Evolutionary conservation across 306 rosid genomes (phyloP).

Genomic region (Acacia confusa): DNA sequence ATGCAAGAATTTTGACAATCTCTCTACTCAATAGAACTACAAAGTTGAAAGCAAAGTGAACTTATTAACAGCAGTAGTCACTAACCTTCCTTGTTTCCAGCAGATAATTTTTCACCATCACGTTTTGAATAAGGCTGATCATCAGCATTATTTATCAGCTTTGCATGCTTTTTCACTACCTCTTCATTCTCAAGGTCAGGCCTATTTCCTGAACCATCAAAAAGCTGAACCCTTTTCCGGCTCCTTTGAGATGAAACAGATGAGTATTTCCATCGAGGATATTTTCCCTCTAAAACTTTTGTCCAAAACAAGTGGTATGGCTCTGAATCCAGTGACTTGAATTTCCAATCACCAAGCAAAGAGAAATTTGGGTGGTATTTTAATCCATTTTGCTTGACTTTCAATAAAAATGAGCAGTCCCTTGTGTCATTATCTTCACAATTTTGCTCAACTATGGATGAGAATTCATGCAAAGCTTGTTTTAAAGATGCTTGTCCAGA

Average conservation of each 20-base stretch:
- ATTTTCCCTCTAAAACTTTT: slow-evolving; percentile 65
- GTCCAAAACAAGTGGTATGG: slow-evolving; percentile 69
- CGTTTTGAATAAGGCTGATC: slow-evolving; percentile 39
- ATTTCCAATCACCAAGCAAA: slow-evolving; percentile 57
- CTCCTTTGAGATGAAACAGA: slow-evolving; percentile 60
- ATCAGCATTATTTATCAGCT: slow-evolving; percentile 43
- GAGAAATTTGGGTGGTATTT: slow-evolving; percentile 43
- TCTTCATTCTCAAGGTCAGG: slow-evolving; percentile 44
- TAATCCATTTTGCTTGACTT: slow-evolving; percentile 65
- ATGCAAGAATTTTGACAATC: slow-evolving; percentile 13
- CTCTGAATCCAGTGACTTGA: slow-evolving; percentile 41
- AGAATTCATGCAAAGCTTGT: slow-evolving; percentile 55
- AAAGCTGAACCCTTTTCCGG: slow-evolving; percentile 60
- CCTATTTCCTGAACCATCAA: slow-evolving; percentile 39
- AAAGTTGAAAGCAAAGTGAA: slow-evolving; percentile 22
- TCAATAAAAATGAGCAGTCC: slow-evolving; percentile 46
- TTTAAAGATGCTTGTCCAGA: slow-evolving; percentile 40
- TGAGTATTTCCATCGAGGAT: slow-evolving; percentile 69
- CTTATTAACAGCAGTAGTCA: slow-evolving; percentile 19
- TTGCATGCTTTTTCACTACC: slow-evolving; percentile 57
- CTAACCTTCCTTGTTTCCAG: slow-evolving; percentile 61
- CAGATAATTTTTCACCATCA: slow-evolving; percentile 41
- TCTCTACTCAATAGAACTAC: slow-evolving; percentile 30
- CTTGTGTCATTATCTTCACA: slow-evolving; percentile 39
- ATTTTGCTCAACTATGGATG: slow-evolving; percentile 50